phyloP scores from a whole-genome alignment of 2,329 filamentous ascomycete genomes.

The Emmonsia crescens region DNA sequence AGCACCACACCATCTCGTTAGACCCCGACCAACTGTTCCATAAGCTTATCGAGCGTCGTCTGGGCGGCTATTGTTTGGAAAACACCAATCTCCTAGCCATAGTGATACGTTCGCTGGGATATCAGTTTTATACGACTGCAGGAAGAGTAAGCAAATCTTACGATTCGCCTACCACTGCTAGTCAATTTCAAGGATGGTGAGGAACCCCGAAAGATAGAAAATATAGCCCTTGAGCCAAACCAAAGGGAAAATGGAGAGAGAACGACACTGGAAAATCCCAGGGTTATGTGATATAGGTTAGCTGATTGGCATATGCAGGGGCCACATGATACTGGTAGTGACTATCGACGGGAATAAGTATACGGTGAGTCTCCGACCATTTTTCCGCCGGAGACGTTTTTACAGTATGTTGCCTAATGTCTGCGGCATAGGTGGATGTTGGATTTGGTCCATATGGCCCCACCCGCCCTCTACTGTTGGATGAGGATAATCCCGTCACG shows the following conservation, averaged over 20 bases:
- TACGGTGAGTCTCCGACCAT: constrained; percentile 20
- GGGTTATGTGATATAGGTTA: background rate
- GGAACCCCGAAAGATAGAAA: constrained; percentile 6
- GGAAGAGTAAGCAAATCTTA: constrained; percentile 35
- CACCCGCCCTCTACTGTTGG: constrained; percentile 46
- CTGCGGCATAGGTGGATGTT: constrained; percentile 43
- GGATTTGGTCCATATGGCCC: constrained; percentile 55
- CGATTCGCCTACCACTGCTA: constrained; percentile 25
- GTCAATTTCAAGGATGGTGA: constrained; percentile 40
- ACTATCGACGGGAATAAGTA: constrained; percentile 40
- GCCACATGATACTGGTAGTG: constrained; percentile 53
- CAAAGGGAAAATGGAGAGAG: background rate
- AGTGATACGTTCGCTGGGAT: constrained; percentile 43
- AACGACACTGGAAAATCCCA: no score
- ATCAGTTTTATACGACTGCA: constrained; percentile 44
- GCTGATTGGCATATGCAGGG: constrained; percentile 15
- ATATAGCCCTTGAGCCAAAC: no score
- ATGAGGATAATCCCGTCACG: constrained; percentile 28
- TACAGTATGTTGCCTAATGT: background rate
- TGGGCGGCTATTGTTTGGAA: constrained; percentile 54
- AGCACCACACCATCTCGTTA: constrained; percentile 39
- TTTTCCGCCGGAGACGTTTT: background rate
- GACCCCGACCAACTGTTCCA: constrained; percentile 41
- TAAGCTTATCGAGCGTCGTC: constrained; percentile 41
- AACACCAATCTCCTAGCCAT: constrained; percentile 44